Conservation (phyloP, 345 rosid genomes). For the Arabidopsis thaliana region TAIR10.1 NC_003076.8:8042001-8042500, state of each 20-base stretch:
- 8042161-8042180: background rate
- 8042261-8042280: background rate
- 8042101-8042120: background rate
- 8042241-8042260: background rate
- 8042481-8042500: slow-evolving; percentile 46
- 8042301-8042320: background rate
- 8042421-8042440: background rate
- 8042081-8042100: slow-evolving; percentile 14
- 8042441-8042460: background rate
- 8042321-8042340: slow-evolving; percentile 5
- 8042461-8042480: slow-evolving; percentile 10
- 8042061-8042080: slow-evolving; percentile 16
- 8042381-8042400: background rate
- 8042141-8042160: background rate
- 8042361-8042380: slow-evolving; percentile 7
- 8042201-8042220: background rate
- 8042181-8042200: background rate
- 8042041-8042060: background rate
- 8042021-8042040: slow-evolving; percentile 25
- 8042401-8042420: slow-evolving; percentile 19
- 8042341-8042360: slow-evolving; percentile 18
- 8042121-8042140: background rate
- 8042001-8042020: slow-evolving; percentile 40
- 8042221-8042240: background rate
- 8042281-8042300: slow-evolving; percentile 1